Evolutionary conservation across 305 asterid species (phyloP).

Genomic region (Fraxinus greggii): DNA sequence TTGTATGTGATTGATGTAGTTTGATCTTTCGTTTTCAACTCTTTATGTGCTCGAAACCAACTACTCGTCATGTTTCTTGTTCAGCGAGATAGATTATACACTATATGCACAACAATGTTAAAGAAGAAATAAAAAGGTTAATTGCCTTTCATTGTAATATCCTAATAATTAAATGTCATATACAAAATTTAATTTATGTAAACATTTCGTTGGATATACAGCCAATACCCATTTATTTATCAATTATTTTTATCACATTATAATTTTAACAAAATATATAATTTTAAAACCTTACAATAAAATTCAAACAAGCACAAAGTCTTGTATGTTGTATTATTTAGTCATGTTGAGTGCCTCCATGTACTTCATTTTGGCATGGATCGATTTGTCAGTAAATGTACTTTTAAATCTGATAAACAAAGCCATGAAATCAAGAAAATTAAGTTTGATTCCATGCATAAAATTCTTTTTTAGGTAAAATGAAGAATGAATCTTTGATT

Average conservation of each 20-base stretch:
- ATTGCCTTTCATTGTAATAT: not conserved
- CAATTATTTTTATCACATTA: not conserved
- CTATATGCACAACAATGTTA: not conserved
- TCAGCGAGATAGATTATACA: not conserved
- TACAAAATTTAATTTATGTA: not conserved
- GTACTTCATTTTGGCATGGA: constrained; percentile 10
- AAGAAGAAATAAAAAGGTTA: not conserved
- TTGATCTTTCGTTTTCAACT: not conserved
- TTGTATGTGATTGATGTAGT: not conserved
- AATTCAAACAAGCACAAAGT: not conserved
- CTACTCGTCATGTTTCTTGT: not conserved
- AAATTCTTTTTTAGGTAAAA: not conserved
- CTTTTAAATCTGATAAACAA: constrained; percentile 21
- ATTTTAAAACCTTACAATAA: not conserved
- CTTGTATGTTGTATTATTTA: not conserved
- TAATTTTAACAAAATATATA: no score
- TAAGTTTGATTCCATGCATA: not conserved
- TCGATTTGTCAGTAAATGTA: constrained; percentile 31
- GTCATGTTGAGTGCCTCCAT: not conserved
- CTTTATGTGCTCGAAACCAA: constrained; percentile 4
- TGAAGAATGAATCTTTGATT: not conserved
- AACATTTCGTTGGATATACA: not conserved
- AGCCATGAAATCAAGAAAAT: not conserved
- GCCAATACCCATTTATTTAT: no score
- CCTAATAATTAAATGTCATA: not conserved